Evolutionary conservation across 345 rosid genomes (phyloP).

Genomic region (Boechera divaricarpa): DNA sequence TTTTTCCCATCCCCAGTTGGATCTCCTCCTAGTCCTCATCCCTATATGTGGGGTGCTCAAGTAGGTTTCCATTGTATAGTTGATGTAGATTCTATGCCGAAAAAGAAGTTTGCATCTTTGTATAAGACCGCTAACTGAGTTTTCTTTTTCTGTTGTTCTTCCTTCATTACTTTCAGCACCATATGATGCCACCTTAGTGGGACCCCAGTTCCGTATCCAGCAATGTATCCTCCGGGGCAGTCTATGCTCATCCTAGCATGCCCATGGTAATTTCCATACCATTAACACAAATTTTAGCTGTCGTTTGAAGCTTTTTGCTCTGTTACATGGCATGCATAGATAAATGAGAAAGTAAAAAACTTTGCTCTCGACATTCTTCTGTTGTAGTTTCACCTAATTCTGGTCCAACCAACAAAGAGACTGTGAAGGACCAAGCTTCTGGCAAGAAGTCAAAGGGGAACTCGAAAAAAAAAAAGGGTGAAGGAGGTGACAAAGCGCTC

Average conservation of each 20-base stretch:
- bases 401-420: conserved; percentile 54
- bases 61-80: conserved; percentile 47
- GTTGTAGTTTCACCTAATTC: conserved; percentile 61
- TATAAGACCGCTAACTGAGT: conserved; percentile 7
- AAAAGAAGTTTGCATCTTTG: not conserved
- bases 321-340: not conserved
- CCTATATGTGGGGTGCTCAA: conserved; percentile 94
- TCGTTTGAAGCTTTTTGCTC: not conserved
- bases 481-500: conserved; percentile 63
- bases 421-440: conserved; percentile 63
- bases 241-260: conserved; percentile 90
- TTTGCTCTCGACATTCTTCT: conserved; percentile 1
- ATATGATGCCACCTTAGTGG: conserved; percentile 89
- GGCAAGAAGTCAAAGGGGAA: conserved; percentile 71
- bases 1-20: conserved; percentile 86
- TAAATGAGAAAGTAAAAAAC: conserved; percentile 5
- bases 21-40: conserved; percentile 86
- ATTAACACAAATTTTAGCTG: not conserved
- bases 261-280: conserved; percentile 55
- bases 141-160: conserved; percentile 30
- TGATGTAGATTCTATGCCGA: conserved; percentile 8
- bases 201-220: conserved; percentile 90
- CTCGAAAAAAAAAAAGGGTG: conserved; percentile 63
- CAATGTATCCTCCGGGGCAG: conserved; percentile 88
- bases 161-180: conserved; percentile 66